phyloP scores from a whole-genome alignment of 371 early-diverging fungal species.

The Mortierella sp. region DNA sequence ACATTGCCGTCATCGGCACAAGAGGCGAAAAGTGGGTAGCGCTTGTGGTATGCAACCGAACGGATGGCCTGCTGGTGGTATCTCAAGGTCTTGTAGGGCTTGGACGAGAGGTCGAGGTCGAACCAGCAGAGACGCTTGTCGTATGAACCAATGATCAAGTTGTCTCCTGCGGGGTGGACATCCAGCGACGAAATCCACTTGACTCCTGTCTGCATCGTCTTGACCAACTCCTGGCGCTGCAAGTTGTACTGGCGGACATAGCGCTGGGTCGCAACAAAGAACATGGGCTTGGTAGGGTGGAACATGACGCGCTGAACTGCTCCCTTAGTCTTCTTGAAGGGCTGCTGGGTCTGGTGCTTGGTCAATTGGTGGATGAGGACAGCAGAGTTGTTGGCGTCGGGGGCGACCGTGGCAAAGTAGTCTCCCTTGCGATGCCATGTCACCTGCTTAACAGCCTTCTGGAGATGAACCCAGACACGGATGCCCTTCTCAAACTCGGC shows the following conservation, averaged over 20 bases:
- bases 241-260: conserved; percentile 95
- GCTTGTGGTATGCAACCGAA: conserved; percentile 86
- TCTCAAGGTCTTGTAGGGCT: conserved; percentile 93
- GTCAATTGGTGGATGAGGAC: conserved; percentile 95
- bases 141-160: conserved; percentile 94
- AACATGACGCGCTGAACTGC: conserved; percentile 90
- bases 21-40: conserved; percentile 95
- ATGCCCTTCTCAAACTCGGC: conserved; percentile 66
- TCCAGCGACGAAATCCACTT: conserved; percentile 97
- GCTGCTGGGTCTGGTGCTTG: conserved; percentile 88
- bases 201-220: conserved; percentile 85
- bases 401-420: conserved; percentile 90
- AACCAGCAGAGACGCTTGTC: conserved; percentile 97
- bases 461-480: conserved; percentile 65
- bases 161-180: conserved; percentile 94
- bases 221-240: conserved; percentile 84
- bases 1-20: conserved; percentile 94
- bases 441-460: conserved; percentile 80
- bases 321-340: conserved; percentile 91
- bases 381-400: conserved; percentile 74
- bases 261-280: conserved; percentile 96
- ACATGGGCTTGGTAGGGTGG: conserved; percentile 94
- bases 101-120: conserved; percentile 92
- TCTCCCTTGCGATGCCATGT: conserved; percentile 98
- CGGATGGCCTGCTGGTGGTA: conserved; percentile 94